phyloP scores from a whole-genome alignment of 352 stramenopile genomes.

The Phytopythium sindhum region DNA sequence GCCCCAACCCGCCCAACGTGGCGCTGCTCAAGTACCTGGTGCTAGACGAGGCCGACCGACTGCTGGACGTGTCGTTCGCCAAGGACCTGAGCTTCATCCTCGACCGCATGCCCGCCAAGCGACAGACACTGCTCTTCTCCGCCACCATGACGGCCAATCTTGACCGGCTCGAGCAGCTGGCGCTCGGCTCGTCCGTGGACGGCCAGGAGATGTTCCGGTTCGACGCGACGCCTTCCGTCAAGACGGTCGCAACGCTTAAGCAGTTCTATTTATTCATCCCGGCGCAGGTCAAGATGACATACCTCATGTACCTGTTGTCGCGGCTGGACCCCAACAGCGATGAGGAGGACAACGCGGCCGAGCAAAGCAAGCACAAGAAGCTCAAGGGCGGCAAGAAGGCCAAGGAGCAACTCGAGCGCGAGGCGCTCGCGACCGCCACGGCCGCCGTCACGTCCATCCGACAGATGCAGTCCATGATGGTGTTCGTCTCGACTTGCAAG shows the following conservation, averaged over 20 bases:
- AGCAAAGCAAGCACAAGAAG: conserved; percentile 21
- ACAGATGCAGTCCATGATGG: conserved; percentile 87
- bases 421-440: conserved; percentile 12
- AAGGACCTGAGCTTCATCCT: conserved; percentile 90
- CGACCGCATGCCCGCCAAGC: conserved; percentile 65
- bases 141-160: conserved; percentile 96
- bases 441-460: conserved; percentile 18
- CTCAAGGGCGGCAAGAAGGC: conserved; percentile 22
- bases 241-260: conserved; percentile 91
- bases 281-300: conserved; percentile 94
- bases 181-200: conserved; percentile 35
- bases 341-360: conserved; percentile 32
- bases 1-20: conserved; percentile 88
- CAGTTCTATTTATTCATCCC: conserved; percentile 99
- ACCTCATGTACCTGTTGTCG: conserved; percentile 90
- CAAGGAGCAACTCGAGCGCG: conserved; percentile 25
- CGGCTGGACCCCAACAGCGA: conserved; percentile 57
- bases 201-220: conserved; percentile 52
- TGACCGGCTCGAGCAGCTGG: conserved; percentile 73
- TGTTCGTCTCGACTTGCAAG: conserved; percentile 98
- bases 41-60: conserved; percentile 97
- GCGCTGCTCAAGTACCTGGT: conserved; percentile 93
- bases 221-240: conserved; percentile 72
- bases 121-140: conserved; percentile 97
- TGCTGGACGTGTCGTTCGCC: conserved; percentile 86